Base-by-base conservation (phyloP, 768 basidiomycete species). In the Pleurotus tuoliensis region DNA sequence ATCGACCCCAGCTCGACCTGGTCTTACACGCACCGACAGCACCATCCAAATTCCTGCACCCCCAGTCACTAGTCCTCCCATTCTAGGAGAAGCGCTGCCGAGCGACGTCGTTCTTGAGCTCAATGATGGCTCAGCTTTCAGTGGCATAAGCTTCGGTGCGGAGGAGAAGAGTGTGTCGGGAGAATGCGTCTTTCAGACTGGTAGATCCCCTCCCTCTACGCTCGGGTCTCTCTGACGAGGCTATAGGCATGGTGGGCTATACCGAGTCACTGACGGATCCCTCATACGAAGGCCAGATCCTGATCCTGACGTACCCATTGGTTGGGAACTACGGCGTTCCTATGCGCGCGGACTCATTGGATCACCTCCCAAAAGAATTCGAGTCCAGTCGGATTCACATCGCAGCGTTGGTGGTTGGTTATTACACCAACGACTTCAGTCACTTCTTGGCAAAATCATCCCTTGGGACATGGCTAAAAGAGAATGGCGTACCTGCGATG, bases 181-280 rank as follows among this genome's bases (percentile, higher is more conserved):
- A 64, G 97, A 99, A 82, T 98, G 97, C 71, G 97, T 99, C 67
- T 99, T 99, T 76, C 96, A 98, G 77, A 99, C 97, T 40, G 97
- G 97, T 95, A 66, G 88, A 63, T 65, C 43, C 54, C 50, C 58
- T 57, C 56, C 22, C 53, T 51, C 59, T 53, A 58, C 55, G 48
- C 45, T 34, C 43, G 20, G 24, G 25, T 39, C 24, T 45, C 48
- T 47, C 25, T 52, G 38, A 44, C 34, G 56, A 61, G 62, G 57
- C 20, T 45, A 60, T 53, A 99, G 97, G 97, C 56, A 98, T 99
- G 96, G 94, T 98, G 56, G 97, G 97, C 27, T 99, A 99, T 72
- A 94, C 93, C 38, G 97, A 98, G 67, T 98, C 96, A 16, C 77
- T 98, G 63, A 99, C 97, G 45, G 97, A 98, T 71, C 97, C 97